phyloP scores from a whole-genome alignment of 306 rosid genomes.

The Gleditsia sinensis region DNA sequence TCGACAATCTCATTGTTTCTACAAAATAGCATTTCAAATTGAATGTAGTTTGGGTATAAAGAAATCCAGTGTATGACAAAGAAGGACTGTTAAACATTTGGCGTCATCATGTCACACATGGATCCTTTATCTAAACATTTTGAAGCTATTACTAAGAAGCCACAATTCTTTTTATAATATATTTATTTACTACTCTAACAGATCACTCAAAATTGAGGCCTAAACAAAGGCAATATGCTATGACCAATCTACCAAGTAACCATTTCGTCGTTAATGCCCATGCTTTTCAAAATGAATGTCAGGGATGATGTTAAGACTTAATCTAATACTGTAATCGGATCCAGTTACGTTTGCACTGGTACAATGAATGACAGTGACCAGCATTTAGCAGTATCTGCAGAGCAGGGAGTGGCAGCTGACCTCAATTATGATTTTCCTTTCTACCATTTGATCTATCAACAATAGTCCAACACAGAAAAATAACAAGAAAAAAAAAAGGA shows the following conservation, averaged over 20 bases:
- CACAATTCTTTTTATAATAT: not conserved
- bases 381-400: not conserved
- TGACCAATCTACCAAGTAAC: not conserved
- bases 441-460: not conserved
- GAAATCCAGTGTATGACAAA: slow-evolving; percentile 1
- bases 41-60: not conserved
- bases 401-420: not conserved
- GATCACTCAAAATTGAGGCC: not conserved
- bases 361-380: not conserved
- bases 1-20: not conserved
- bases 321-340: not conserved
- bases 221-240: not conserved
- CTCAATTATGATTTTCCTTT: not conserved
- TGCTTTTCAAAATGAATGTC: not conserved
- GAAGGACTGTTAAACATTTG: slow-evolving; percentile 1
- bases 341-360: not conserved
- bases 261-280: not conserved
- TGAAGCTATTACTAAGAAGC: slow-evolving; percentile 20
- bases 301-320: not conserved
- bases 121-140: slow-evolving; percentile 10
- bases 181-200: not conserved
- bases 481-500: not conserved
- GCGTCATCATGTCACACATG: not conserved
- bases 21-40: not conserved
- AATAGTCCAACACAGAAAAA: not conserved